Conservation (phyloP, 495 filamentous ascomycete species). For the Neurospora sp. region DNA sequence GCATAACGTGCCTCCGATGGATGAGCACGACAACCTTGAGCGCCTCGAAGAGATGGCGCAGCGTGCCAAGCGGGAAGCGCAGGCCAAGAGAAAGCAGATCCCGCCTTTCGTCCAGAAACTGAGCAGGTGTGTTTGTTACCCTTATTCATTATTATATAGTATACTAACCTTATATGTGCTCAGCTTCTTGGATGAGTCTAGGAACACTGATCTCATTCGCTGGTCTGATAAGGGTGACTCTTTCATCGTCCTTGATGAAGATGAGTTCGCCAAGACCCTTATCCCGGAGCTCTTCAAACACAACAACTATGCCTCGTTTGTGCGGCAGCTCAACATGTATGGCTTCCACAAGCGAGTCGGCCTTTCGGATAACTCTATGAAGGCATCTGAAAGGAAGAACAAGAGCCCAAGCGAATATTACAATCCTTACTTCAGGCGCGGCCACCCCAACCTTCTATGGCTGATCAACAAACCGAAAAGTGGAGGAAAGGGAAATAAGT, state of each 20-base stretch:
- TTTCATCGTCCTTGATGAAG: conserved; percentile 94
- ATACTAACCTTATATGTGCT: background rate
- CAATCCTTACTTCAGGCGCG: conserved; percentile 91
- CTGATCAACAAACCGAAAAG: conserved; percentile 95
- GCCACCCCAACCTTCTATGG: conserved; percentile 90
- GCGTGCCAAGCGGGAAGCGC: conserved; percentile 70
- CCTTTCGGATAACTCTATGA: conserved; percentile 93
- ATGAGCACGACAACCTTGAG: conserved; percentile 60
- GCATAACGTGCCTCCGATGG: conserved; percentile 26
- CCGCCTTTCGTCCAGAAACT: conserved; percentile 98
- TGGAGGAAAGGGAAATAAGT: conserved; percentile 27
- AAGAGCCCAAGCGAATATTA: conserved; percentile 98
- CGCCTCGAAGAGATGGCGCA: conserved; percentile 65
- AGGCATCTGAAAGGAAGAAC: conserved; percentile 89
- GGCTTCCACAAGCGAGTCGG: conserved; percentile 98
- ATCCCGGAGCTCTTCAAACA: conserved; percentile 99
- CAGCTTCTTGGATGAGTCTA: conserved; percentile 86
- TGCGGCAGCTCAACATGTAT: conserved; percentile 98
- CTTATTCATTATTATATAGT: background rate
- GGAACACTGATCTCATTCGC: conserved; percentile 89
- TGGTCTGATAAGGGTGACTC: conserved; percentile 96
- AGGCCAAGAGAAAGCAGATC: conserved; percentile 83
- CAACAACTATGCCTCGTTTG: conserved; percentile 98
- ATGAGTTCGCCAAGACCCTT: conserved; percentile 94
- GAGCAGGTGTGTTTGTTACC: conserved; percentile 59